Evolutionary conservation across 306 rosid species (phyloP).

Genomic region (Prinsepia uniflora): DNA sequence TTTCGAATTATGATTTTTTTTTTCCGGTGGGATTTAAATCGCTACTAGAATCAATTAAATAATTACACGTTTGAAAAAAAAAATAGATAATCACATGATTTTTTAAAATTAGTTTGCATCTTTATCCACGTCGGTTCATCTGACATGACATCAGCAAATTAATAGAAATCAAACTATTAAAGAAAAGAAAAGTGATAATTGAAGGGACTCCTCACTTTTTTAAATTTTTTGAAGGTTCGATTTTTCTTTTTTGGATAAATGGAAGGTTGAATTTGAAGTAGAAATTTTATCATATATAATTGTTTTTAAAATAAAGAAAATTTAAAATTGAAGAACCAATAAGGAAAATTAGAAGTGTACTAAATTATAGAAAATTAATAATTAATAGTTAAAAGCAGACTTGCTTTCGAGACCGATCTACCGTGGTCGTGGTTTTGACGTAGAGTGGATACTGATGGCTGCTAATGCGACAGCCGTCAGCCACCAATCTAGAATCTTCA

Average conservation of each 20-base stretch:
- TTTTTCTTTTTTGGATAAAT: neutral
- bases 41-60: too few species aligned
- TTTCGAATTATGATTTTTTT: too few species aligned
- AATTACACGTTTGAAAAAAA: too few species aligned
- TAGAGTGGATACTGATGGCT: neutral
- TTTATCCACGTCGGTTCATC: neutral
- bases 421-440: conserved; percentile 1
- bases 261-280: neutral
- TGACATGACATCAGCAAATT: neutral
- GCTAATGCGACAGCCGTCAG: neutral
- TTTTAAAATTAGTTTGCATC: neutral
- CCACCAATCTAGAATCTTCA: conserved; percentile 8
- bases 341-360: neutral
- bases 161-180: neutral
- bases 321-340: neutral
- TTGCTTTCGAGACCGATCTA: neutral
- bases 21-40: too few species aligned
- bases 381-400: neutral
- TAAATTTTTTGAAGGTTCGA: neutral
- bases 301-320: neutral
- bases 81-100: neutral
- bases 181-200: neutral
- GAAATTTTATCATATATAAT: neutral
- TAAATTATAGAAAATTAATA: neutral
- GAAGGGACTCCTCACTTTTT: neutral